These are phyloP conservation scores for Lasiodiplodia sp. DNA, from an alignment of 2,329 filamentous ascomycete genomes.

Conservation along the genomic window DNA sequence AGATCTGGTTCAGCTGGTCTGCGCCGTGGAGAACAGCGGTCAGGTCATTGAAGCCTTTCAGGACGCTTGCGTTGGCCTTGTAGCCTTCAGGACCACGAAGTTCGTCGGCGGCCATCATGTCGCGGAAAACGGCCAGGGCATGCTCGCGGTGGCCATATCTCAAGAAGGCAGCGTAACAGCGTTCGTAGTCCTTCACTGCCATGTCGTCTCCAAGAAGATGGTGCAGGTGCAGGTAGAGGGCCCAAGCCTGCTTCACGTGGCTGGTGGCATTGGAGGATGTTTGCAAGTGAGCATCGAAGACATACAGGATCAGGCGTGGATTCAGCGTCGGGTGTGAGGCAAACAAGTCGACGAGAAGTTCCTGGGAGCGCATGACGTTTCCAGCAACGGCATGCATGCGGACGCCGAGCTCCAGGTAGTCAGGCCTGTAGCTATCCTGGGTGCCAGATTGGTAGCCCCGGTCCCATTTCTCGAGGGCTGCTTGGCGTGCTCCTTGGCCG, in stretches of 20 bases:
- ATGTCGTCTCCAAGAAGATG: constrained; percentile 66
- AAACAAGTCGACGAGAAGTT: constrained; percentile 63
- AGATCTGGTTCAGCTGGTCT: constrained; percentile 56
- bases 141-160: constrained; percentile 69
- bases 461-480: constrained; percentile 45
- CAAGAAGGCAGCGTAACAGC: constrained; percentile 74
- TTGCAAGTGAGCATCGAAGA: constrained; percentile 73
- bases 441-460: constrained; percentile 32
- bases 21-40: constrained; percentile 33
- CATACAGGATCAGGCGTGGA: constrained; percentile 67
- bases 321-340: constrained; percentile 55
- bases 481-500: constrained; percentile 36
- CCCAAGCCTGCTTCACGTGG: constrained; percentile 67
- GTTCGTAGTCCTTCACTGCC: constrained; percentile 78
- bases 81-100: background rate
- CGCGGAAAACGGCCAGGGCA: constrained; percentile 79
- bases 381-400: constrained; percentile 68
- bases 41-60: constrained; percentile 30
- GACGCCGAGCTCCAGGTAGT: constrained; percentile 68
- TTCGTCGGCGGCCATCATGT: constrained; percentile 66
- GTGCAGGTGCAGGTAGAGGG: constrained; percentile 70
- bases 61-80: background rate
- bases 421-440: constrained; percentile 39
- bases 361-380: constrained; percentile 66
- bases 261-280: constrained; percentile 48